These are phyloP conservation scores for Leccinum uliginosum DNA, from an alignment of 768 basidiomycete genomes.

Conservation along the genomic window DNA sequence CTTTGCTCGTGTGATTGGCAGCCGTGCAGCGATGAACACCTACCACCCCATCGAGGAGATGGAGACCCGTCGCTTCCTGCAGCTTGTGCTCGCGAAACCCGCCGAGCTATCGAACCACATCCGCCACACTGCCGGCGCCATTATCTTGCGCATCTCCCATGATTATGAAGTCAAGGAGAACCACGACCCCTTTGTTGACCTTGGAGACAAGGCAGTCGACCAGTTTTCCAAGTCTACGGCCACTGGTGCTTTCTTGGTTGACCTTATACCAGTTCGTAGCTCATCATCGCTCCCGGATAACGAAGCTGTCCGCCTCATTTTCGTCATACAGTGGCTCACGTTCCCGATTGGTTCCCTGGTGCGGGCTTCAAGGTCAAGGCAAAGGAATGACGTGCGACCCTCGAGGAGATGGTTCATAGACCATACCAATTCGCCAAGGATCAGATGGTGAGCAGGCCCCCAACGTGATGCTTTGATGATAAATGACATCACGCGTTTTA, in stretches of 20 bases:
- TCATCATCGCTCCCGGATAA: not conserved
- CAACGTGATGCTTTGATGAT: too few species aligned
- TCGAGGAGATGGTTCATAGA: slow-evolving; percentile 51
- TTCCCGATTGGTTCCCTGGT: slow-evolving; percentile 59
- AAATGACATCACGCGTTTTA: slow-evolving; percentile 22
- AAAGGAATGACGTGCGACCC: slow-evolving; percentile 46
- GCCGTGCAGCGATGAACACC: slow-evolving; percentile 31
- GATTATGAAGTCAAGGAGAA: slow-evolving; percentile 53
- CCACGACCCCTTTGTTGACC: slow-evolving; percentile 45
- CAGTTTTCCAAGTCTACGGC: slow-evolving; percentile 48
- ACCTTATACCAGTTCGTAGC: slow-evolving; percentile 43
- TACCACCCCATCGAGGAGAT: slow-evolving; percentile 36
- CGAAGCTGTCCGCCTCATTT: not conserved
- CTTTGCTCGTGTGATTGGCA: slow-evolving; percentile 39
- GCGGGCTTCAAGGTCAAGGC: slow-evolving; percentile 52
- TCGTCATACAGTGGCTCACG: slow-evolving; percentile 30
- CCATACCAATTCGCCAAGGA: slow-evolving; percentile 58
- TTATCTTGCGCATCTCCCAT: slow-evolving; percentile 52
- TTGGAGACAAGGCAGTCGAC: slow-evolving; percentile 48
- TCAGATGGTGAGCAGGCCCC: slow-evolving; percentile 43
- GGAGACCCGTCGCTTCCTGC: slow-evolving; percentile 42
- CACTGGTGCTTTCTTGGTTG: slow-evolving; percentile 49
- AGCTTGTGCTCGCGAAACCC: slow-evolving; percentile 37
- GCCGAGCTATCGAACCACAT: slow-evolving; percentile 35
- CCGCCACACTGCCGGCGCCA: slow-evolving; percentile 45